These are phyloP conservation scores for Rhododendron kiyosumense DNA, from an alignment of 148 eudicot species.

Conservation along the genomic window DNA sequence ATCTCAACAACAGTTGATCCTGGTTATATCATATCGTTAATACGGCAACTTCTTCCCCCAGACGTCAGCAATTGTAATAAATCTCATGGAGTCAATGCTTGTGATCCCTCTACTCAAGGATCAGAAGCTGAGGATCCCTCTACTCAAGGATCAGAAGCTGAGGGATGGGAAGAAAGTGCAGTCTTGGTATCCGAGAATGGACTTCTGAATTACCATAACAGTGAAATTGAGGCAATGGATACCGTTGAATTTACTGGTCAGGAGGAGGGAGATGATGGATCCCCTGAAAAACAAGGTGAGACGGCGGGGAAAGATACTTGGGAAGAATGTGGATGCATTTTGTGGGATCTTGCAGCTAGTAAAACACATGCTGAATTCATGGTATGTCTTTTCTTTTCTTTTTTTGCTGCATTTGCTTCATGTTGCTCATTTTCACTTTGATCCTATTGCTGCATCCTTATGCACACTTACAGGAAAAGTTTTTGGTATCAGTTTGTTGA, in stretches of 20 bases:
- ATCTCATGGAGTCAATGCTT: conserved; percentile 16
- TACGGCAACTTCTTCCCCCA: conserved; percentile 73
- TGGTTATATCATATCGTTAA: conserved; percentile 78
- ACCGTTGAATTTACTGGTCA: conserved; percentile 19
- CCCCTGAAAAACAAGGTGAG: conserved; percentile 17
- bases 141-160: conserved; percentile 19
- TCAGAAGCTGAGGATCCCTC: conserved; percentile 22
- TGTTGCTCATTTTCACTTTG: conserved; percentile 1
- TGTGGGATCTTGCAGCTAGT: conserved; percentile 95
- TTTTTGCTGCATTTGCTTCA: background rate
- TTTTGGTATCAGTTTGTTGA: background rate
- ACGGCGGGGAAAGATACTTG: conserved; percentile 52
- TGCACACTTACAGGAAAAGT: background rate
- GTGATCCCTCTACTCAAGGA: conserved; percentile 19
- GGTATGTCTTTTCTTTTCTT: conserved; percentile 32
- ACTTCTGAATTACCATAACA: conserved; percentile 14
- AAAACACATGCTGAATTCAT: conserved; percentile 79
- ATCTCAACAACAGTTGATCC: conserved; percentile 92
- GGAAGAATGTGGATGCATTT: conserved; percentile 89
- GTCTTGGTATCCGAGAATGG: conserved; percentile 26
- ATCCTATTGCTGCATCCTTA: background rate
- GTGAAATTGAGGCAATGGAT: conserved; percentile 42
- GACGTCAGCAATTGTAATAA: conserved; percentile 23
- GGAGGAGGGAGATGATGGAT: conserved; percentile 21
- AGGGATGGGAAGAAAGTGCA: conserved; percentile 23